These are phyloP conservation scores for Solanum paucissectum DNA, from an alignment of 257 asterid genomes.

Conservation along the genomic window DNA sequence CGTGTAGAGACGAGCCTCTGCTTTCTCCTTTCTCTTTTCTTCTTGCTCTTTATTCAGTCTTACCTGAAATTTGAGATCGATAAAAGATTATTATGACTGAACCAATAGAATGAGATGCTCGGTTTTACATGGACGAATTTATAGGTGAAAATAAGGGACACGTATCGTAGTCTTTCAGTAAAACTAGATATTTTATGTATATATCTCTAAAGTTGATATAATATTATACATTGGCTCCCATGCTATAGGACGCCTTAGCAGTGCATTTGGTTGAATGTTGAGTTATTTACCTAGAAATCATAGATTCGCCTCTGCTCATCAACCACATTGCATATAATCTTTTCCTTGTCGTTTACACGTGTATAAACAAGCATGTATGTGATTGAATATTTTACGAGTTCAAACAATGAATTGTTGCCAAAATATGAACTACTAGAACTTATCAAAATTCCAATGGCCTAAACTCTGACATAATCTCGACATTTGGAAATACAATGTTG, in stretches of 20 bases:
- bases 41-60: constrained; percentile 62
- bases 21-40: constrained; percentile 55
- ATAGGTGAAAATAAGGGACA: background rate
- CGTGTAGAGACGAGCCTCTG: constrained; percentile 69
- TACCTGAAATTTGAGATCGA: constrained; percentile 23
- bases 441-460: background rate
- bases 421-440: background rate
- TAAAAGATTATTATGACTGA: background rate
- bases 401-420: constrained; percentile 35
- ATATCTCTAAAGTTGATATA: constrained; percentile 14
- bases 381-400: constrained; percentile 61
- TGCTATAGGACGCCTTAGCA: background rate
- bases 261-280: background rate
- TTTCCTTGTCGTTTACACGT: constrained; percentile 62
- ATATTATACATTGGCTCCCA: background rate
- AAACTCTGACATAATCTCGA: background rate
- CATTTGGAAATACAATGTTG: background rate
- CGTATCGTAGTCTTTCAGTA: background rate
- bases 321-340: constrained; percentile 56
- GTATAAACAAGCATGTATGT: constrained; percentile 69
- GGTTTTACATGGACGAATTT: constrained; percentile 2
- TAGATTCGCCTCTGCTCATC: constrained; percentile 15
- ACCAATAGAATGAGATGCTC: constrained; percentile 31
- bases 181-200: background rate
- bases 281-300: background rate